Percentiles rank a stretch among this genome's conserved stretches.
phyloP scores from a whole-genome alignment of 148 eudicot genomes.

The Rheum nobile region DNA sequence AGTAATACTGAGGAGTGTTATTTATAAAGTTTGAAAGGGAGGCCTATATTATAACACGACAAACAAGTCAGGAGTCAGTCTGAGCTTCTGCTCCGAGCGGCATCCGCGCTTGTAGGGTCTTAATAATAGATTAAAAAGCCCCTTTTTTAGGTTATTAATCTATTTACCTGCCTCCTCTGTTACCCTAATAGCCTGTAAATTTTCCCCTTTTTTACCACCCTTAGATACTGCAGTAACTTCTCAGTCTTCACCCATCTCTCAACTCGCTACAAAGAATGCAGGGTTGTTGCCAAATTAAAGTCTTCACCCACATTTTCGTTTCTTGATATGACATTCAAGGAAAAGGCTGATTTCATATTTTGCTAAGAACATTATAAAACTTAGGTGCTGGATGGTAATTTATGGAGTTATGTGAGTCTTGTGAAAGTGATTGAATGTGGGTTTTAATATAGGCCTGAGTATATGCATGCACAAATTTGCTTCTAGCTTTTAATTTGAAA shows the following conservation, averaged over 20 bases:
- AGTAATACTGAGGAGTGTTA: background rate
- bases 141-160: background rate
- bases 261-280: background rate
- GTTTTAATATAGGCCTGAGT: background rate
- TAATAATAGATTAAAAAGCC: background rate
- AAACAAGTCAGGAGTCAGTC: background rate
- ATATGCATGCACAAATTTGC: background rate
- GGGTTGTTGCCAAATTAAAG: conserved; percentile 7
- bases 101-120: conserved; percentile 4
- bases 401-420: background rate
- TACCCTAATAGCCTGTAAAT: background rate
- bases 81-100: background rate
- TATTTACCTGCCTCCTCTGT: background rate
- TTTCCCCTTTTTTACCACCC: conserved; percentile 3
- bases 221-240: background rate
- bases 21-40: background rate
- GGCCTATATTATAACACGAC: background rate
- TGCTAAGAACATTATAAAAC: no score
- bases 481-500: background rate
- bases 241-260: background rate
- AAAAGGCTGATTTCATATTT: background rate
- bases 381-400: background rate
- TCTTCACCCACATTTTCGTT: background rate
- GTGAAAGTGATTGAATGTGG: background rate
- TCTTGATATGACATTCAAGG: background rate